Conservation (phyloP, 306 rosid species). For the Dalbergia oliveri region DNA sequence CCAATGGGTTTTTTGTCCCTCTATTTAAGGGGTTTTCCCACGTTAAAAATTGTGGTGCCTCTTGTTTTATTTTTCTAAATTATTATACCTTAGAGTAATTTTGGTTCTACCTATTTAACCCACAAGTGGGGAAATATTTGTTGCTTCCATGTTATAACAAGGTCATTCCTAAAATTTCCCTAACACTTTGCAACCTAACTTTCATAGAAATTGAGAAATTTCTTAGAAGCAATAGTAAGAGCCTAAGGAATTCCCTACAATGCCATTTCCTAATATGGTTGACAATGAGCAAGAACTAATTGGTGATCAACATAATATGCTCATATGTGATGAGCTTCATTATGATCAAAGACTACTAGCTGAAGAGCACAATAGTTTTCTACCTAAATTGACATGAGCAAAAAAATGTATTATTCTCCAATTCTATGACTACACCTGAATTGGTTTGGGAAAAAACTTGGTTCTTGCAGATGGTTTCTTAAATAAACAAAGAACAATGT, state of each 20-base stretch:
- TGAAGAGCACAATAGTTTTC: background rate
- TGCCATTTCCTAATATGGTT: background rate
- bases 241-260: background rate
- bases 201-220: too few relatives aligned
- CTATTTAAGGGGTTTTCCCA: too few relatives aligned
- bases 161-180: too few relatives aligned
- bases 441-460: background rate
- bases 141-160: too few relatives aligned
- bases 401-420: background rate
- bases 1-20: too few relatives aligned
- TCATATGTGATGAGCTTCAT: background rate
- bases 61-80: too few relatives aligned
- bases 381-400: background rate
- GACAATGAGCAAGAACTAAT: fast-evolving
- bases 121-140: too few relatives aligned
- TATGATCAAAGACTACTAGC: background rate
- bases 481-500: background rate
- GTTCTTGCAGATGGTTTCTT: background rate
- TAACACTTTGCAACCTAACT: too few relatives aligned
- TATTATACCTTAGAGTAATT: too few relatives aligned
- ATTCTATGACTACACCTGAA: background rate
- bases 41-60: too few relatives aligned
- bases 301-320: background rate
- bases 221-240: too few relatives aligned
- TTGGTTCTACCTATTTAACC: too few relatives aligned